Evolutionary conservation across 768 basidiomycete species (phyloP).

Genomic region (Nidularia pulvinata): DNA sequence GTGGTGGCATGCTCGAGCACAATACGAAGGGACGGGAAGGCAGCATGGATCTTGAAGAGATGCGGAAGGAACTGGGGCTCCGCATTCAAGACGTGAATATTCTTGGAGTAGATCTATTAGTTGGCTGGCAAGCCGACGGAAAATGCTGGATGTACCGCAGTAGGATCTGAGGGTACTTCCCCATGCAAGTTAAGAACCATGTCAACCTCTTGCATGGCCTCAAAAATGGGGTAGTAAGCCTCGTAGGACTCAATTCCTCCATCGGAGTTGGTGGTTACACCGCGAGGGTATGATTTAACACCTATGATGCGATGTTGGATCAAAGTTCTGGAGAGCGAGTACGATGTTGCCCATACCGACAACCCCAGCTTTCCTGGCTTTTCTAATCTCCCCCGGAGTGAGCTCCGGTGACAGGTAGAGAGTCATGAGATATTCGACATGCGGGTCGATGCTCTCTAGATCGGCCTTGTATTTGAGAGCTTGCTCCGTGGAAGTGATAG

Average conservation of each 20-base stretch:
- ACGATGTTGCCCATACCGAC: constrained; percentile 35
- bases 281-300: constrained; percentile 96
- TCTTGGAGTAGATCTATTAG: constrained; percentile 37
- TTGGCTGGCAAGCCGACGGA: constrained; percentile 1
- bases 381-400: constrained; percentile 88
- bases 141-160: constrained; percentile 37
- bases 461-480: constrained; percentile 80
- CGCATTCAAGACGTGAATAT: constrained; percentile 92
- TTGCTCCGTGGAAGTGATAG: constrained; percentile 78
- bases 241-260: constrained; percentile 97
- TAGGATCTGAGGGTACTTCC: constrained; percentile 89
- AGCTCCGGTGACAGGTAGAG: constrained; percentile 92
- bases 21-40: constrained; percentile 90
- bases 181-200: constrained; percentile 98
- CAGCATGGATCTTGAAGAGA: constrained; percentile 73
- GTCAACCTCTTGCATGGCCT: constrained; percentile 89
- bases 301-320: constrained; percentile 28
- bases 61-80: constrained; percentile 90
- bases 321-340: neutral
- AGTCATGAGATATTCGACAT: constrained; percentile 91
- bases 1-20: constrained; percentile 98
- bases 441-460: constrained; percentile 73
- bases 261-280: constrained; percentile 97
- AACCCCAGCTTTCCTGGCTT: constrained; percentile 85
- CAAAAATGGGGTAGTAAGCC: constrained; percentile 90